Conservation (phyloP, 495 filamentous ascomycete species). For the Tuber microsphaerosporum region DNA sequence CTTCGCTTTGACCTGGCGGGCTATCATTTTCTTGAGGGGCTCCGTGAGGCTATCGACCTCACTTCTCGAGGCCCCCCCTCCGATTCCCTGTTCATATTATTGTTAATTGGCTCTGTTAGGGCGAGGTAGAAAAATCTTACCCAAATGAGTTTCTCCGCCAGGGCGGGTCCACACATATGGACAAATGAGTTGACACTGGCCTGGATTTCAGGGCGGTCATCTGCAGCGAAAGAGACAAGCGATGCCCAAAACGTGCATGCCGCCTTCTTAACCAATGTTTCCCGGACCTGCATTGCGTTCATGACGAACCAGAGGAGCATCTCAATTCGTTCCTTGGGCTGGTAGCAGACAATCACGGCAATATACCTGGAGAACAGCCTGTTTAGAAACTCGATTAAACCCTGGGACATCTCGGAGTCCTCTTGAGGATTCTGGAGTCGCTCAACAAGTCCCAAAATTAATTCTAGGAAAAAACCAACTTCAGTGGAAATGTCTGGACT, state of each 20-base stretch:
- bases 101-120: slow-evolving; percentile 47
- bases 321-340: slow-evolving; percentile 51
- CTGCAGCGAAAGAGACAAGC: slow-evolving; percentile 40
- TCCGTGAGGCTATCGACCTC: slow-evolving; percentile 71
- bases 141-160: slow-evolving; percentile 44
- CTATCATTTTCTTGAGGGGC: slow-evolving; percentile 68
- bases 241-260: slow-evolving; percentile 76
- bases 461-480: slow-evolving; percentile 54
- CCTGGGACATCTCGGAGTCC: slow-evolving; percentile 76
- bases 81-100: slow-evolving; percentile 49
- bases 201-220: slow-evolving; percentile 24
- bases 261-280: slow-evolving; percentile 72
- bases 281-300: slow-evolving; percentile 60
- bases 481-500: slow-evolving; percentile 46
- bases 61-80: slow-evolving; percentile 65
- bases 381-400: slow-evolving; percentile 63
- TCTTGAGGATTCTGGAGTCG: slow-evolving; percentile 57
- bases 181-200: slow-evolving; percentile 29
- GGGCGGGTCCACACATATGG: slow-evolving; percentile 28
- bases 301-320: slow-evolving; percentile 73
- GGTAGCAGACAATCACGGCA: slow-evolving; percentile 50
- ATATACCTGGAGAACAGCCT: slow-evolving; percentile 61
- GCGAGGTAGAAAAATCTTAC: slow-evolving; percentile 54
- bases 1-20: slow-evolving; percentile 55
- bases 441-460: slow-evolving; percentile 60